These are phyloP conservation scores for Ampelomyces quisqualis DNA, from an alignment of 2,329 filamentous ascomycete genomes.

Conservation along the genomic window DNA sequence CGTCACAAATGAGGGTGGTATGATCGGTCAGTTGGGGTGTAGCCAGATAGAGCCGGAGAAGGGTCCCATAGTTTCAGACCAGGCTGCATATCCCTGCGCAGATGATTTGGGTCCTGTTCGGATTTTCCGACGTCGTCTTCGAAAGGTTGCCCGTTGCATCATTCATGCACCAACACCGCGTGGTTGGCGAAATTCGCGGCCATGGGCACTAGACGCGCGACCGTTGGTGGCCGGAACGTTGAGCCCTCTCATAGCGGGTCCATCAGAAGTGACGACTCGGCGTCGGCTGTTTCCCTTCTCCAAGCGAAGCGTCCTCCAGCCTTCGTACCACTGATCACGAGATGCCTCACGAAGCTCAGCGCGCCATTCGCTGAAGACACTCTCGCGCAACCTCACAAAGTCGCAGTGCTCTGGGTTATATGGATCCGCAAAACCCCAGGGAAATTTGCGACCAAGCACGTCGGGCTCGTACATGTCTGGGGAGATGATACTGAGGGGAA, in stretches of 20 bases:
- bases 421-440: constrained; percentile 96
- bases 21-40: constrained; percentile 8
- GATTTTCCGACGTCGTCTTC: too few species aligned
- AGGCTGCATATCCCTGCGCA: background rate
- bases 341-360: constrained; percentile 86
- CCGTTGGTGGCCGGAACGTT: constrained; percentile 31
- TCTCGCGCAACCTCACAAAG: constrained; percentile 85
- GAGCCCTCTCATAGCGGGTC: constrained; percentile 27
- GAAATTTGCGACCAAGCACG: constrained; percentile 81
- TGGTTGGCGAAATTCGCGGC: constrained; percentile 29
- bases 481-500: constrained; percentile 90
- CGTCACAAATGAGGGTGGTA: constrained; percentile 8
- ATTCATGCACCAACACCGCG: too few species aligned
- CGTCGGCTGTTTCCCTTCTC: constrained; percentile 30
- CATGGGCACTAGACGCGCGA: constrained; percentile 39
- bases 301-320: constrained; percentile 72
- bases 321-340: constrained; percentile 91
- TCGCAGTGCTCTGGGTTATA: constrained; percentile 92
- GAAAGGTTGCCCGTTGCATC: too few species aligned
- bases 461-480: constrained; percentile 86
- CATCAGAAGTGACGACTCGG: constrained; percentile 33
- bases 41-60: background rate
- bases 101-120: background rate
- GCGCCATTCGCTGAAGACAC: constrained; percentile 92
- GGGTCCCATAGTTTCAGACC: background rate